A percentile compares a stretch with the other conserved stretches of the same genome.
These are phyloP conservation scores for Neofusicoccum cordaticola DNA, from an alignment of 2,329 filamentous ascomycete genomes.

Conservation along the genomic window DNA sequence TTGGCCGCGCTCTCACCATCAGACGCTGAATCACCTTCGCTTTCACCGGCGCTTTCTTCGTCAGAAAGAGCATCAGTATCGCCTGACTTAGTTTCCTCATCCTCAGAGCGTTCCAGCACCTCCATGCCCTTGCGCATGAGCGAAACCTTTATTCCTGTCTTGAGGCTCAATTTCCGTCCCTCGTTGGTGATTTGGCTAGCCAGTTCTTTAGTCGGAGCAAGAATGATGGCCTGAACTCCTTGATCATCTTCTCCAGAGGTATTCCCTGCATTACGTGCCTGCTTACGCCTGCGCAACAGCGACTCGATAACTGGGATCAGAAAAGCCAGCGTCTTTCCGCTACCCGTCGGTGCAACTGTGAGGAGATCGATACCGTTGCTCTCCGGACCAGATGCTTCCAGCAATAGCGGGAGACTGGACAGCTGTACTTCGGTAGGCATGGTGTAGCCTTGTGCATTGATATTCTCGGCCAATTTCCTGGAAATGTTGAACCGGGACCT, in stretches of 20 bases:
- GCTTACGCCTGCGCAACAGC: conserved; percentile 46
- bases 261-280: conserved; percentile 6
- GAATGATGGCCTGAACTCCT: conserved; percentile 38
- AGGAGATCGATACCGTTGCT: conserved; percentile 66
- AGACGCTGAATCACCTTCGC: conserved; percentile 33
- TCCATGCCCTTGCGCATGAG: conserved; percentile 84
- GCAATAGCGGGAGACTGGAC: conserved; percentile 73
- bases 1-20: conserved; percentile 38
- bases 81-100: conserved; percentile 37
- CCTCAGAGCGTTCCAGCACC: conserved; percentile 40
- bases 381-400: conserved; percentile 18
- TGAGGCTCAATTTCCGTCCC: conserved; percentile 73
- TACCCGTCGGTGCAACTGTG: conserved; percentile 89
- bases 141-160: conserved; percentile 75
- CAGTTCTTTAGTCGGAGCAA: conserved; percentile 52
- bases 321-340: conserved; percentile 93
- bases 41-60: conserved; percentile 37
- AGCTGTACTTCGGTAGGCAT: conserved; percentile 93
- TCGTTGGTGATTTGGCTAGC: conserved; percentile 60
- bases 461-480: conserved; percentile 69
- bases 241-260: background rate
- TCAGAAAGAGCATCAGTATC: conserved; percentile 32
- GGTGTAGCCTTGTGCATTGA: conserved; percentile 78
- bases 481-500: conserved; percentile 70
- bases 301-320: conserved; percentile 81